Percentiles rank a stretch among this genome's conserved stretches.
These are phyloP conservation scores for Phaeotremella skinneri DNA, from an alignment of 768 basidiomycete genomes.

Conservation along the genomic window DNA sequence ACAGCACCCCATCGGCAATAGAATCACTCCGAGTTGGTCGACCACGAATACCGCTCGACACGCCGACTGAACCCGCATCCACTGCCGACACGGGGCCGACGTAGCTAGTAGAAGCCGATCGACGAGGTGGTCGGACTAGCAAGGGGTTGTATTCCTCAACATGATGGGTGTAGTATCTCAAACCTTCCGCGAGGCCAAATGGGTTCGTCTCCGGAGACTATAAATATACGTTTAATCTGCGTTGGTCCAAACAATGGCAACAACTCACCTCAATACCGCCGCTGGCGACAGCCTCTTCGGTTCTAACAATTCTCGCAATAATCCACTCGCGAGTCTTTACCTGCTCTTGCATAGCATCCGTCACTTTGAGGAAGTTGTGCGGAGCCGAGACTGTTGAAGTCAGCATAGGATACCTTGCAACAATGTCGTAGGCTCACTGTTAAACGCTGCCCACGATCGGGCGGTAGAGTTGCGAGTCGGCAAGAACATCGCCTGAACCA, in stretches of 20 bases:
- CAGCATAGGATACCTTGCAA: conserved; percentile 14
- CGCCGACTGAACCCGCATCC: neutral
- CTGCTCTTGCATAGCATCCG: conserved; percentile 80
- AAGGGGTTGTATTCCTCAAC: conserved; percentile 44
- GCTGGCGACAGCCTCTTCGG: conserved; percentile 44
- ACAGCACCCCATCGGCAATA: neutral
- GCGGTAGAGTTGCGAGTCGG: conserved; percentile 91
- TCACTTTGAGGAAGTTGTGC: conserved; percentile 92
- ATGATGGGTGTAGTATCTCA: conserved; percentile 44
- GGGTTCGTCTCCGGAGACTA: conserved; percentile 36
- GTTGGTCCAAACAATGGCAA: neutral
- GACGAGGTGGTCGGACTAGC: conserved; percentile 16
- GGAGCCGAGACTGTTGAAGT: conserved; percentile 77
- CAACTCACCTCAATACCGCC: conserved; percentile 35
- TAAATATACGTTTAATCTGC: neutral
- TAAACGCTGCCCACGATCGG: conserved; percentile 98
- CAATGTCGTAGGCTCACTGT: conserved; percentile 60
- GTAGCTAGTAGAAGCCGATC: conserved; percentile 19
- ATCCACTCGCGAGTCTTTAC: conserved; percentile 77
- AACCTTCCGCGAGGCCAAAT: conserved; percentile 47
- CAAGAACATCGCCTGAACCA: conserved; percentile 71
- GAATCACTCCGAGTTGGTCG: neutral
- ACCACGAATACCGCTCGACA: neutral
- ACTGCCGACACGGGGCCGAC: neutral
- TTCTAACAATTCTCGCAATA: conserved; percentile 45